A percentile compares a stretch with the other conserved stretches of the same genome.
phyloP scores from a whole-genome alignment of 768 basidiomycete genomes.

The Pilatotrama ljubarskyi region DNA sequence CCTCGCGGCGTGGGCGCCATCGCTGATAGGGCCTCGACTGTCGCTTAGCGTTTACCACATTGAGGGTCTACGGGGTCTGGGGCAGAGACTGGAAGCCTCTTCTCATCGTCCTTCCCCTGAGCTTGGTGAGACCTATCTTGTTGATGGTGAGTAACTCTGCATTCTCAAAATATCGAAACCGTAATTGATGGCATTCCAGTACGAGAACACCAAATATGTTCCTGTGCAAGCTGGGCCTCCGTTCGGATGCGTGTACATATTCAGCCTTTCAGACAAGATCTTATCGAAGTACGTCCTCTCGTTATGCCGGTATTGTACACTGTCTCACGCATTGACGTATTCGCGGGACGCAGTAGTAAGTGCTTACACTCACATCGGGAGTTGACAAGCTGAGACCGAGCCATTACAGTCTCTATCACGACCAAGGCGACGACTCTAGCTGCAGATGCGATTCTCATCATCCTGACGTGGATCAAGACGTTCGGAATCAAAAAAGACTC shows the following conservation, averaged over 20 bases:
- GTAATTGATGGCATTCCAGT: background rate
- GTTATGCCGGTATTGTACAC: background rate
- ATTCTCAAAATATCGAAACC: background rate
- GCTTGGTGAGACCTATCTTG: conserved; percentile 4
- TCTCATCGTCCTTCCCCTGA: conserved; percentile 8
- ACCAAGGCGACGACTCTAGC: conserved; percentile 3
- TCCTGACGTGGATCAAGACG: conserved; percentile 19
- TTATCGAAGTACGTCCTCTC: conserved; percentile 1
- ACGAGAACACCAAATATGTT: background rate
- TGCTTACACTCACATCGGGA: background rate
- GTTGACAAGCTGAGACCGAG: background rate
- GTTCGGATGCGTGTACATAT: conserved; percentile 12
- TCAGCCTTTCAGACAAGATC: background rate
- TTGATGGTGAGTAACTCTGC: conserved; percentile 7
- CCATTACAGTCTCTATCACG: background rate
- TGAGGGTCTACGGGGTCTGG: conserved; percentile 22
- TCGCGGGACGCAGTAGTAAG: no score
- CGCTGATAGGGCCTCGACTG: background rate
- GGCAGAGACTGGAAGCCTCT: conserved; percentile 20
- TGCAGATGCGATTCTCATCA: conserved; percentile 10
- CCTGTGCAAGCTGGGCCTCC: conserved; percentile 17
- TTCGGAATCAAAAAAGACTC: conserved; percentile 3
- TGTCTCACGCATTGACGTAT: no score
- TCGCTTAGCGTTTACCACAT: background rate
- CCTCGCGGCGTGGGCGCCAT: no score